Base-by-base conservation (phyloP, 1,284 basidiomycete species). In the Anthracocystis walkeri region DNA sequence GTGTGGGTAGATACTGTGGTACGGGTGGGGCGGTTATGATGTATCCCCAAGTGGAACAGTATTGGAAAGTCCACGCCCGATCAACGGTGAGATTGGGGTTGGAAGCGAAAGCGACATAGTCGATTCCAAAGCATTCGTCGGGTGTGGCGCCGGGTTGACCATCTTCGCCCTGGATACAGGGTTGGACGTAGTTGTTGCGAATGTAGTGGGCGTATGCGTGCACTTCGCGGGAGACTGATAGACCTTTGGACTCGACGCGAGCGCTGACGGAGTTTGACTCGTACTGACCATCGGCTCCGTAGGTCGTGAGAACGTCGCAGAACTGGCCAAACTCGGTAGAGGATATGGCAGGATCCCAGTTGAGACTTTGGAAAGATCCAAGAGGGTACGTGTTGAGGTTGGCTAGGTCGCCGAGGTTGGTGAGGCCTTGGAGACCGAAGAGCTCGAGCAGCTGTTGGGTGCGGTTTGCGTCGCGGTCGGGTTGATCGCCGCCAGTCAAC, bases 11-110 rank as follows among this genome's bases (percentile, higher is more conserved):
- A 23, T 38, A 70, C 16, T 51, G 64, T 0, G 78, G 65, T 18
- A 68, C 33, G 31, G 75, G 64, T 1, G 77, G 75, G 0, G 75
- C 78, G 62, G 70, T 72, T 63, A 85, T 83, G 84, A 96, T 95
- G 86, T 94, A 97, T 1, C 95, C 95, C 94, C 95, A 97, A 82
- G 95, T 90, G 0, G 92, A 95, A 87, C 94, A 97, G 64, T 86
- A 68, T 49, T 81, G 77, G 89, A 94, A 98, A 2, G 89, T 84
- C 95, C 95, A 98, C 12, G 92, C 87, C 46, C 94, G 89, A 93
- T 93, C 95, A 0, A 88, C 89, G 83, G 92, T 89, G 64, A 89
- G 87, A 7, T 93, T 86, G 14, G 35, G 57, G 3, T 89, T 89
- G 14, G 88, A 87, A 68, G 89, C 88, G 86, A 90, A 96, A 1